Base-by-base conservation (phyloP, 2,329 filamentous ascomycete species). In the Monilinia fructigena region DNA sequence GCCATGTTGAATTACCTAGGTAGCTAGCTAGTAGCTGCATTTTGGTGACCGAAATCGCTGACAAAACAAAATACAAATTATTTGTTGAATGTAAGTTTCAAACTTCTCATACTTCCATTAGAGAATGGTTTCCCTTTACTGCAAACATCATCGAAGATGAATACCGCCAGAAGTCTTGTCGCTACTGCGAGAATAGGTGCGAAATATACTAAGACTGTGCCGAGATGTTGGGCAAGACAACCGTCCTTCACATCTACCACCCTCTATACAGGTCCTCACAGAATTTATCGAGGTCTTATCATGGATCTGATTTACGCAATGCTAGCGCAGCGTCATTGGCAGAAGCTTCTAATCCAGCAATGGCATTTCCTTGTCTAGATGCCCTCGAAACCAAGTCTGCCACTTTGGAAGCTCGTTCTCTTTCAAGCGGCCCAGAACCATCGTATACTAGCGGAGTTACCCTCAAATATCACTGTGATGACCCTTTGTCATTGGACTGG, bases 371-470 rank as follows among this genome's bases (percentile, higher is more conserved):
- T 3, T 97, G 93, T 75, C 88, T 97, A 55, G 93, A 97, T 75
- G 92, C 90, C 3, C 82, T 93, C 66, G 93, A 96, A 75, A 85
- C 84, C 47, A 89, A 89, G 69, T 92, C 94, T 0, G 90, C 90
- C 6, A 89, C 82, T 12, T 87, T 98, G 56, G 85, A 85, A 71
- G 83, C 86, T 20, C 81, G 82, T 66, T 91, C 89, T 48, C 82
- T 89, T 58, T 85, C 86, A 20, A 88, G 87, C 56, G 94, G 94
- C 0, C 94, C 94, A 1, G 95, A 99, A 76, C 95, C 95, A 0
- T 92, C 92, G 1, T 99, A 99, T 78, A 97, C 94, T 0, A 89
- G 90, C 55, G 95, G 95, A 66, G 87, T 86, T n/a, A 93, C 95
- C 62, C 85, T 91, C 70, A 84, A 81, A 40, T 97, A 91, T 78